Conservation (phyloP, 495 filamentous ascomycete species). For the Talaromyces stipitatus region DNA sequence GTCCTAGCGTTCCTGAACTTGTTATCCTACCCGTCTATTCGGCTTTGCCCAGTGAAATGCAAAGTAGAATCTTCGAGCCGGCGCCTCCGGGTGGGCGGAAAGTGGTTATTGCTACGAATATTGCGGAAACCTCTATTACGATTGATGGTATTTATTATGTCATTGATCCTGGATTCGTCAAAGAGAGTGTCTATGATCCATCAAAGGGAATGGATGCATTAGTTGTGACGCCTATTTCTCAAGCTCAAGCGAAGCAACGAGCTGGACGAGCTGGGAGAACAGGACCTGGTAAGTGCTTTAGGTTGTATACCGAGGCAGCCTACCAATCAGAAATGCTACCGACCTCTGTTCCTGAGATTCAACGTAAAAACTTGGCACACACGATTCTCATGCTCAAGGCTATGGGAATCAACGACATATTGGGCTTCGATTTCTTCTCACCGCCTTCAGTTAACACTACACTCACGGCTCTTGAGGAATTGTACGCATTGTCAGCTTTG, state of each 20-base stretch:
- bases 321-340: conserved; percentile 97
- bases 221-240: conserved; percentile 90
- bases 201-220: conserved; percentile 97
- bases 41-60: conserved; percentile 86
- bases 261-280: conserved; percentile 90
- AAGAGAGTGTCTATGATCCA: conserved; percentile 94
- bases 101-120: conserved; percentile 97
- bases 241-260: conserved; percentile 93
- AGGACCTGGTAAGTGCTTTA: conserved; percentile 92
- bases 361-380: conserved; percentile 85
- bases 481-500: conserved; percentile 85
- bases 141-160: conserved; percentile 98
- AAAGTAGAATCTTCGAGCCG: conserved; percentile 89
- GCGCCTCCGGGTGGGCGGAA: conserved; percentile 84
- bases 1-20: conserved; percentile 83
- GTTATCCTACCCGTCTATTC: conserved; percentile 94
- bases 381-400: conserved; percentile 99
- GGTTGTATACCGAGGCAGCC: conserved; percentile 91
- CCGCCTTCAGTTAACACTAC: conserved; percentile 95
- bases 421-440: conserved; percentile 99
- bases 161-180: conserved; percentile 94
- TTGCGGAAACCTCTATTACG: conserved; percentile 95
- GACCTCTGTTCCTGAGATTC: conserved; percentile 92
- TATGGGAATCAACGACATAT: conserved; percentile 96
- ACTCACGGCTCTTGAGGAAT: conserved; percentile 90